Percentiles rank a stretch among this genome's conserved stretches.
phyloP scores from a whole-genome alignment of 2,329 filamentous ascomycete species.

The Microsporum audouinii region DNA sequence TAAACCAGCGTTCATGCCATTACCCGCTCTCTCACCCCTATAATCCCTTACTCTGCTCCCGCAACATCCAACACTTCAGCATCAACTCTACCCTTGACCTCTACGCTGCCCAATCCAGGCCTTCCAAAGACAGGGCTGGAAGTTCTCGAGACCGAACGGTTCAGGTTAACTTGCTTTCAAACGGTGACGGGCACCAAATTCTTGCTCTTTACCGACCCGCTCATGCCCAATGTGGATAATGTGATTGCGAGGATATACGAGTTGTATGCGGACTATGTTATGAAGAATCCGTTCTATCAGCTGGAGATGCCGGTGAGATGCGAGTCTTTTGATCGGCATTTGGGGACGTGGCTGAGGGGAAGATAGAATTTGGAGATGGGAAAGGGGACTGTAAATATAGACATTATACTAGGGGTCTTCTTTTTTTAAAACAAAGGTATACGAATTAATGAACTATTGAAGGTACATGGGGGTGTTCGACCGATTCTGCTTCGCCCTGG shows the following conservation, averaged over 20 bases:
- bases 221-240: slow-evolving; percentile 72
- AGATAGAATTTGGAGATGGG: slow-evolving; percentile 30
- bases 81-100: slow-evolving; percentile 20
- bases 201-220: slow-evolving; percentile 81
- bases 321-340: slow-evolving; percentile 83
- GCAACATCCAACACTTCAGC: slow-evolving; percentile 18
- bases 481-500: neutral
- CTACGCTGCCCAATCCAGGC: slow-evolving; percentile 24
- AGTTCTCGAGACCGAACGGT: slow-evolving; percentile 85
- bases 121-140: slow-evolving; percentile 57
- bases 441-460: neutral
- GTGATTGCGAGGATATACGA: slow-evolving; percentile 83
- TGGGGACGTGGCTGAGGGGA: slow-evolving; percentile 66
- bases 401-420: neutral
- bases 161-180: slow-evolving; percentile 90
- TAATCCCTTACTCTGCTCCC: slow-evolving; percentile 25
- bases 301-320: slow-evolving; percentile 94
- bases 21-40: slow-evolving; percentile 43
- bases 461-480: neutral
- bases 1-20: slow-evolving; percentile 50
- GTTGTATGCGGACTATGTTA: slow-evolving; percentile 90
- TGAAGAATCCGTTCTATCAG: slow-evolving; percentile 99
- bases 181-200: slow-evolving; percentile 94
- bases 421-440: neutral
- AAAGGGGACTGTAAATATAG: slow-evolving; percentile 15